Base-by-base conservation (phyloP, 2,329 filamentous ascomycete species). In the Aspergillus terreus region DNA sequence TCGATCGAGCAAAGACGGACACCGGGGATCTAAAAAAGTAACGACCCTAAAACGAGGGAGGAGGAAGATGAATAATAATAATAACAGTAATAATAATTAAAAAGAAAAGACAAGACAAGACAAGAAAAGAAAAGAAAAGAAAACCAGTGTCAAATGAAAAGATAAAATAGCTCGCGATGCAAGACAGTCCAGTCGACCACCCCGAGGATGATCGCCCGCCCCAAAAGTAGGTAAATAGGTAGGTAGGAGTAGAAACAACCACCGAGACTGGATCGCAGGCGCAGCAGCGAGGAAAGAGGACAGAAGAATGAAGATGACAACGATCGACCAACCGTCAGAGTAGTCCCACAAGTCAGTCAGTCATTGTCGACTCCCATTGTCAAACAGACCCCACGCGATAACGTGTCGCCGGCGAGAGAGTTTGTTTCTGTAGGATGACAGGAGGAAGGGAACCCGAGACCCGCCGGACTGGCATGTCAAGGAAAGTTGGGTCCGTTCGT, bases 341-440 rank as follows among this genome's bases (percentile, higher is more conserved):
- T 19, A 19, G 19, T 19, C 19, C 19, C 2, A 3, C 19, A 19
- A 19, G 19, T 49, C 30, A 32, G 42, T 36, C 32, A 21, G 19
- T 19, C 42, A 50, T 30, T 4, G 27, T 30, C 27, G 3, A 30
- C 27, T 9, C 27, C 27, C 27, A 30, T 30, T 30, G 27, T 30
- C 27, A 30, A 11, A 30, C 27, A 30, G 7, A 50, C 47, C 47
- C 47, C 47, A 50, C 47, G 47, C 41, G 47, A 50, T 50, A 50
- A 50, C 47, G 47, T 50, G 47, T 50, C 43, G 40, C 25, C 30
- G 11, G 30, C 15, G 9, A 27, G 12, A 44, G 25, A 44, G 42
- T 32, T 15, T 32, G 42, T 30, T 25, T 25, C 40, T 14, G 17
- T n/a, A 25, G 23, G 25, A 11, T 15, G n/a, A 15, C 23, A 40